Evolutionary conservation across 371 early-diverging fungal genomes (phyloP), one percentile per base, ranked within the genome.

Genomic region (Capniomyces stellatus): DNA sequence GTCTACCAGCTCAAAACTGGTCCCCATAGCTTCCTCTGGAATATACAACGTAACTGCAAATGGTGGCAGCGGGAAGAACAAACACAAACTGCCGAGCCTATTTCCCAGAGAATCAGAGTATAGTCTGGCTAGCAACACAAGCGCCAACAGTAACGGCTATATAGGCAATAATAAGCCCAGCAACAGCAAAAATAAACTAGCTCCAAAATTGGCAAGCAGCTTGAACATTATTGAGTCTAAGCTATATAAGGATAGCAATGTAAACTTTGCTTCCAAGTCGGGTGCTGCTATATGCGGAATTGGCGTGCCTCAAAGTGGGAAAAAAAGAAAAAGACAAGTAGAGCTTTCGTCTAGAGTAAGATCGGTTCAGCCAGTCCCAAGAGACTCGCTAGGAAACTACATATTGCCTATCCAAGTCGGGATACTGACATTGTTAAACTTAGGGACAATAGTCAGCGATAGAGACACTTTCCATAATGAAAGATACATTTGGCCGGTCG

Each of bases 401-500:
- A 75, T 81, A 23, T 63, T 91, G 39, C 93, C 93, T 0, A 76
- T 87, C 19, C 76, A 80, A 53, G 71, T 87, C 15, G 93, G 91
- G 22, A 79, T 85, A 13, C 74, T 88, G 54, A 88, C 87, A 0
- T 72, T 93, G 3, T 62, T 79, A 29, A 64, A 61, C 40, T 71
- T 89, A 8, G 93, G 93, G 22, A 67, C 59, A 19, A 79, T 93
- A 1, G 76, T 88, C 10, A 78, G 71, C 51, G 87, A 89, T 56
- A 77, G 85, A 25, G 78, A 80, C n/a, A 75, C 78, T 1, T 93
- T 83, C 59, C 92, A 93, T 56, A 86, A 80, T 59, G 90, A 91
- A 58, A 77, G 92, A 10, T 91, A 93, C 58, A 90, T 93, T 46
- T 93, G 80, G 66, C 93, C 93, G 2, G 85, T 87, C 3, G 91